These are phyloP conservation scores for Amanita thiersii DNA, from an alignment of 768 basidiomycete species.

Conservation along the genomic window DNA sequence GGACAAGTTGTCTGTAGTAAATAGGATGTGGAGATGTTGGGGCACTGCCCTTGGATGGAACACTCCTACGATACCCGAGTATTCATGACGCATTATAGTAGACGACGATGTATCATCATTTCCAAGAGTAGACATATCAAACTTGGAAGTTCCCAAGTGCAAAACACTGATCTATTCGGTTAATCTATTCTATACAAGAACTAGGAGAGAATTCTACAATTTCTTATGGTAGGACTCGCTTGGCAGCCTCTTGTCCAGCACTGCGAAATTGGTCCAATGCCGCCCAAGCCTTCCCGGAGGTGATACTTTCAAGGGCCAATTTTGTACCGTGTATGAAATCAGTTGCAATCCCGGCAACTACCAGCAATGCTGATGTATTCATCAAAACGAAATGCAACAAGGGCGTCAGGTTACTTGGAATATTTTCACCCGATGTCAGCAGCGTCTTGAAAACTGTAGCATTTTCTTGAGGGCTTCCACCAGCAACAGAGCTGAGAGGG, in stretches of 20 bases:
- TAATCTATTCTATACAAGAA: too few relatives aligned
- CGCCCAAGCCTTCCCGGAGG: constrained; percentile 51
- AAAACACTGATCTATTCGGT: too few relatives aligned
- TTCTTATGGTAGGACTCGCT: background rate
- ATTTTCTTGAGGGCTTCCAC: constrained; percentile 75
- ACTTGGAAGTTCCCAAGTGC: background rate
- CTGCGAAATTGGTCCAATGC: constrained; percentile 45
- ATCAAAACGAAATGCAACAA: constrained; percentile 83
- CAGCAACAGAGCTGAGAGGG: constrained; percentile 59
- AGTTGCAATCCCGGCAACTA: constrained; percentile 70
- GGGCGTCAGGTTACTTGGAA: constrained; percentile 51
- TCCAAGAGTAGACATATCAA: background rate
- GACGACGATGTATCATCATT: background rate
- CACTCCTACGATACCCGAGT: background rate
- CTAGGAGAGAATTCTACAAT: background rate
- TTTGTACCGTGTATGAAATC: constrained; percentile 65
- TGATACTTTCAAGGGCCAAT: constrained; percentile 54
- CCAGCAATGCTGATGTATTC: constrained; percentile 84
- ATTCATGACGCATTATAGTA: background rate
- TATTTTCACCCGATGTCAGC: constrained; percentile 46
- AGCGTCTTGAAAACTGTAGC: constrained; percentile 62
- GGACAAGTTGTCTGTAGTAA: constrained; percentile 72
- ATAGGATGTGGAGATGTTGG: constrained; percentile 90
- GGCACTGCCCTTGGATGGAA: constrained; percentile 60
- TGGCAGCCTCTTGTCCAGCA: constrained; percentile 23